These are phyloP conservation scores for Starmera stellimalicola DNA, from an alignment of 1,139 yeast genomes.

Conservation along the genomic window DNA sequence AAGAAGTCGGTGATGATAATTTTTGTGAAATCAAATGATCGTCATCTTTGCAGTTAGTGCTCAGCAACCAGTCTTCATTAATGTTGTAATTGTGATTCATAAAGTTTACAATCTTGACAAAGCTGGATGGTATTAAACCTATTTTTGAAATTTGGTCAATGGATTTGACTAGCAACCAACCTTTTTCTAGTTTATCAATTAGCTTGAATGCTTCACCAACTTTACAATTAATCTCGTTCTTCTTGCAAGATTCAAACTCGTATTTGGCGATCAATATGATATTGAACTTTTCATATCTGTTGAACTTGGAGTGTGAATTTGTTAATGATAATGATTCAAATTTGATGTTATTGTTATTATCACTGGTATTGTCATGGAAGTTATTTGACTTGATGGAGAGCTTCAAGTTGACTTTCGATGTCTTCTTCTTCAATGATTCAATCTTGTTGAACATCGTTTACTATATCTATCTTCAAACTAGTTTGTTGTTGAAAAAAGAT, in stretches of 20 bases:
- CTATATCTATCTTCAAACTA: too few species aligned
- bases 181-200: slow-evolving; percentile 48
- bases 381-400: background rate
- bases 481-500: too few species aligned
- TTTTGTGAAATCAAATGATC: too few species aligned
- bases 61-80: slow-evolving; percentile 31
- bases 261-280: slow-evolving; percentile 25
- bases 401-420: background rate
- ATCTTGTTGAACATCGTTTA: background rate
- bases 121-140: slow-evolving; percentile 50
- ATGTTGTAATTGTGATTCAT: slow-evolving; percentile 23
- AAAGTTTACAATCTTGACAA: slow-evolving; percentile 40
- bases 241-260: slow-evolving; percentile 44
- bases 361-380: slow-evolving; percentile 1
- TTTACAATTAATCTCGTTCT: slow-evolving; percentile 41
- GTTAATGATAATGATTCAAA: background rate
- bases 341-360: background rate
- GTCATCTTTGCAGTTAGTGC: too few species aligned
- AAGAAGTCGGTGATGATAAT: too few species aligned
- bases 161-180: slow-evolving; percentile 56
- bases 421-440: background rate
- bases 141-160: slow-evolving; percentile 47
- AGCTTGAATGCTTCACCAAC: slow-evolving; percentile 51
- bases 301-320: background rate
- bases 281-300: slow-evolving; percentile 1